Conservation (phyloP, 106 monocot species). For the Dactylorhiza incarnata region DNA sequence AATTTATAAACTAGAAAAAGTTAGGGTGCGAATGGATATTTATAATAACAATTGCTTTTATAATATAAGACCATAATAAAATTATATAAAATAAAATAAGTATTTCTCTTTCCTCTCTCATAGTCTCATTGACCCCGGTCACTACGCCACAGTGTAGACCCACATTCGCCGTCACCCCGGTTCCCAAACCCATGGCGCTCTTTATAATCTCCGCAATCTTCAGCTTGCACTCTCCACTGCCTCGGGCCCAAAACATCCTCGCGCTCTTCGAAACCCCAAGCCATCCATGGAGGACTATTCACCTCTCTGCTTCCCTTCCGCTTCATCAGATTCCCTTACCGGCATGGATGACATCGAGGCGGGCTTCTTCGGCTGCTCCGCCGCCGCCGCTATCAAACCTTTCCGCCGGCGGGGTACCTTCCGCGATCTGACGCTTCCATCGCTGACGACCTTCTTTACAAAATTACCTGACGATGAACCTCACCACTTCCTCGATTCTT, state of each 20-base stretch:
- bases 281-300: neutral
- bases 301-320: neutral
- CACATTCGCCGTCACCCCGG: neutral
- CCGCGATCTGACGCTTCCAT: neutral
- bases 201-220: constrained; percentile 1
- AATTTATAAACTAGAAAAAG: no score
- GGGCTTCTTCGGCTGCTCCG: neutral
- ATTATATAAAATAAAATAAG: no score
- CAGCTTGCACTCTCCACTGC: neutral
- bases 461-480: constrained; percentile 16
- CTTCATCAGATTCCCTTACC: neutral
- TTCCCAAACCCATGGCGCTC: neutral
- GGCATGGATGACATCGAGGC: constrained; percentile 4
- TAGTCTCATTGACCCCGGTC: no score
- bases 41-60: no score
- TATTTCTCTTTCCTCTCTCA: neutral
- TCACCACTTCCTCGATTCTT: constrained; percentile 60
- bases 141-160: neutral
- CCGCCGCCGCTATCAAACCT: neutral
- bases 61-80: no score
- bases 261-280: neutral
- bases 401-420: neutral
- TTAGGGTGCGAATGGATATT: no score
- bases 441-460: constrained; percentile 21
- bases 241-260: neutral